These are phyloP conservation scores for Xylona heveae DNA, from an alignment of 495 filamentous ascomycete species.

Conservation along the genomic window DNA sequence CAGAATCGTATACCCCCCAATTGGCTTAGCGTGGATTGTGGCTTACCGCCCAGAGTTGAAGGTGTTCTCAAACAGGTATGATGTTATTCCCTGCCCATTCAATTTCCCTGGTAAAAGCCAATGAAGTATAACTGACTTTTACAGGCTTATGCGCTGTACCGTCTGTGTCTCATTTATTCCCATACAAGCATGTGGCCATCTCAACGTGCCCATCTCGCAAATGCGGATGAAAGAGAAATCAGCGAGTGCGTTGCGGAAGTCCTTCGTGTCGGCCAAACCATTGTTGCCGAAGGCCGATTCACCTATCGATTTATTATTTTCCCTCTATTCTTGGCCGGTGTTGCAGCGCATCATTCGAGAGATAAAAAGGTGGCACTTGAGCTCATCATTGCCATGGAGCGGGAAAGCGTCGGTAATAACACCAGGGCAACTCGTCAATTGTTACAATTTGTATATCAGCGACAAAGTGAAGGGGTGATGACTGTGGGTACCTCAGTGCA, in stretches of 20 bases:
- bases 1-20: constrained; percentile 16
- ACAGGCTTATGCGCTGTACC: constrained; percentile 8
- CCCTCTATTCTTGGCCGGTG: constrained; percentile 34
- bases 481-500: constrained; percentile 17
- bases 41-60: constrained; percentile 19
- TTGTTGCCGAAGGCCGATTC: constrained; percentile 12
- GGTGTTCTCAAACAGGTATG: constrained; percentile 27
- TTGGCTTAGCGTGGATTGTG: constrained; percentile 8
- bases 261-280: constrained; percentile 19
- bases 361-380: constrained; percentile 28
- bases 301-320: constrained; percentile 29
- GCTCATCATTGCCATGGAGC: constrained; percentile 26
- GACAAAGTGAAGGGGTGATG: constrained; percentile 20
- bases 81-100: too few relatives aligned
- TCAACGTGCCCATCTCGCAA: constrained; percentile 19
- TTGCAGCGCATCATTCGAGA: constrained; percentile 17
- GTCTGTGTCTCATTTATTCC: constrained; percentile 4
- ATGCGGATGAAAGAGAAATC: constrained; percentile 18
- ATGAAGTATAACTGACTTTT: constrained; percentile 1
- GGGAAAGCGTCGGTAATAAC: constrained; percentile 28
- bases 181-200: constrained; percentile 11
- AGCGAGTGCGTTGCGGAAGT: constrained; percentile 22
- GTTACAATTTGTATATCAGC: constrained; percentile 27
- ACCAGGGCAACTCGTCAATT: constrained; percentile 24
- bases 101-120: too few relatives aligned